Evolutionary conservation across 257 asterid genomes (phyloP), one percentile per base, ranked within the genome.

Genomic region (Gentiana macrophylla): DNA sequence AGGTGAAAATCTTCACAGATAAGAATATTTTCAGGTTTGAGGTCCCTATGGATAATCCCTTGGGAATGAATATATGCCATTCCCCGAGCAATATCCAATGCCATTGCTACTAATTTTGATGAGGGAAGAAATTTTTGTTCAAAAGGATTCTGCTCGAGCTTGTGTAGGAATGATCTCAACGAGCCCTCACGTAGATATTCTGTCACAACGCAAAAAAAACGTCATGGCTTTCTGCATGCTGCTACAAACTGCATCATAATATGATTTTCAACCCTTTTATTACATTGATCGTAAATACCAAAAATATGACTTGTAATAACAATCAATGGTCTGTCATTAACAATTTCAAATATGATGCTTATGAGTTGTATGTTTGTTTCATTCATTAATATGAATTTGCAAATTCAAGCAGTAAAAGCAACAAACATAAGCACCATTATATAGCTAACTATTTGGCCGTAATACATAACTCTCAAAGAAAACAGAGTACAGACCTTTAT

Each of bases 131-230:
- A 49, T 59, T 71, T 67, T 43, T 70, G 63, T 58, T 52, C 64
- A 2, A 62, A 24, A 15, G 71, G 53, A 46, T 72, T 67, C 56
- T 67, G 63, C 65, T 74, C 79, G 44, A 63, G 73, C 72, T 67
- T 74, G 77, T 74, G 77, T 47, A 74, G 71, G 59, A 59, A 64
- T 44, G 74, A 60, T 53, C 80, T 74, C 65, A 74, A 64, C 38
- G 77, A 74, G 60, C 80, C 80, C 77, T 70, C 74, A 2, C 69
- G 45, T 44, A 74, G 54, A 69, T 74, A 74, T 53, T 74, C 80
- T 2, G 77, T 74, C 35, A 74, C 56, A 34, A 74, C 49, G 50
- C 80, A 74, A 51, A 63, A 51, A 63, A 70, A 12, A 74, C 74
- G 0, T n/a, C n/a, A n/a, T n/a, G 70, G 70, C 56, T 62, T 66